phyloP scores from a whole-genome alignment of 257 asterid species.

The Asclepias syriaca region DNA sequence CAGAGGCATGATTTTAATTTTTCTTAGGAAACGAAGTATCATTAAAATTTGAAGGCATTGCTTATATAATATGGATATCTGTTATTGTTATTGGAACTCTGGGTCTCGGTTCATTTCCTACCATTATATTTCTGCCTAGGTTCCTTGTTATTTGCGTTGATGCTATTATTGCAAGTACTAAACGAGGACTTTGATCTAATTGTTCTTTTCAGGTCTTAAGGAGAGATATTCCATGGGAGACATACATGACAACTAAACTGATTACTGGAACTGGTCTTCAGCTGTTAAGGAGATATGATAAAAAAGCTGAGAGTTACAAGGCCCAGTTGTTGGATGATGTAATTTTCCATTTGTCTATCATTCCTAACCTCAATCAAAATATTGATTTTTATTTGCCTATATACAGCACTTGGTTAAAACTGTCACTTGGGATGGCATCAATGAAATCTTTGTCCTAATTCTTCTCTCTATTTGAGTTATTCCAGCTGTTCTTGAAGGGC shows the following conservation, averaged over 20 bases:
- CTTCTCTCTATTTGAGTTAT: not conserved
- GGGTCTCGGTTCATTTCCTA: not conserved
- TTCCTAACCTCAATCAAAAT: not conserved
- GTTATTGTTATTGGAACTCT: not conserved
- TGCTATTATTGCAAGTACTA: not conserved
- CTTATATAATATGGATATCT: no score
- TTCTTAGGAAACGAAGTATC: not conserved
- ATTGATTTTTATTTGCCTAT: not conserved
- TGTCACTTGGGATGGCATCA: not conserved
- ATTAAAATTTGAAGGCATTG: no score
- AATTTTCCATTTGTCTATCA: constrained; percentile 18
- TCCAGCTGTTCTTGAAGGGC: not conserved
- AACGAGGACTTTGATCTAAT: not conserved
- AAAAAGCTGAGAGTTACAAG: constrained; percentile 65
- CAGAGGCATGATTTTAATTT: not conserved
- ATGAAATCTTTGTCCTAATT: not conserved
- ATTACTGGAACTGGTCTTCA: constrained; percentile 82
- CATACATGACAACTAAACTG: constrained; percentile 83
- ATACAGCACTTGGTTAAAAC: not conserved
- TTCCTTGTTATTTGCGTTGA: not conserved
- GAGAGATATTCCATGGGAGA: constrained; percentile 97
- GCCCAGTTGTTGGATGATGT: constrained; percentile 86
- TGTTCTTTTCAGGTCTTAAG: constrained; percentile 50
- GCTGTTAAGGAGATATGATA: constrained; percentile 83
- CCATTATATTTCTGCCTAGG: not conserved